A percentile compares a stretch with the other conserved stretches of the same genome.
These are phyloP conservation scores for Potentilla sterilis DNA, from an alignment of 306 rosid genomes.

Conservation along the genomic window DNA sequence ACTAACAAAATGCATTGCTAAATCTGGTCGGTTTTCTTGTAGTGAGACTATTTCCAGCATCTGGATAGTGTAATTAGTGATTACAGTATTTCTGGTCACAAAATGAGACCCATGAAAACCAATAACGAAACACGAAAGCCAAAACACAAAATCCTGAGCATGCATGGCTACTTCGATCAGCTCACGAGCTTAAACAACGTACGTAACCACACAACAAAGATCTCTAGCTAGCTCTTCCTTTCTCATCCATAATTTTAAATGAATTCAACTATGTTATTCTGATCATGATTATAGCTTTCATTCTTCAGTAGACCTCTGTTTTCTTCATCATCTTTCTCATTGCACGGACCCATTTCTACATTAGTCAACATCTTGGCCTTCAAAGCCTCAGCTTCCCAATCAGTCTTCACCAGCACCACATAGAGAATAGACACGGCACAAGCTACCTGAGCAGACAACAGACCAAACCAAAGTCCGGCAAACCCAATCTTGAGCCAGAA, in stretches of 20 bases:
- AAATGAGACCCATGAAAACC: neutral
- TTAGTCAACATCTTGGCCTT: conserved; percentile 59
- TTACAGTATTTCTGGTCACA: neutral
- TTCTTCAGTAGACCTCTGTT: conserved; percentile 20
- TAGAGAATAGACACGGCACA: conserved; percentile 73
- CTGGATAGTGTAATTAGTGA: neutral
- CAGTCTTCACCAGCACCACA: conserved; percentile 54
- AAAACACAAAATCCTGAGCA: neutral
- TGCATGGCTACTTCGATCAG: neutral
- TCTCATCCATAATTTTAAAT: neutral
- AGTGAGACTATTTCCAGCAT: too few relatives aligned
- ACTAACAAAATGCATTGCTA: too few relatives aligned
- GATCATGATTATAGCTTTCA: neutral
- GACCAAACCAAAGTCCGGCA: conserved; percentile 89
- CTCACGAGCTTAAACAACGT: neutral
- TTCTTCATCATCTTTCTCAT: conserved; percentile 43
- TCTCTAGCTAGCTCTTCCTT: neutral
- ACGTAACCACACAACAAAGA: neutral
- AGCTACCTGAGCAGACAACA: conserved; percentile 74
- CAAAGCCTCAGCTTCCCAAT: conserved; percentile 87
- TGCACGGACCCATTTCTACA: conserved; percentile 38
- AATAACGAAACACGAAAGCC: neutral
- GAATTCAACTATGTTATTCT: neutral
- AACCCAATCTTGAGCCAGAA: conserved; percentile 74
- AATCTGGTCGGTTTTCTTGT: too few relatives aligned